Conservation (phyloP, 257 asterid species). For the Lantana camara region DNA sequence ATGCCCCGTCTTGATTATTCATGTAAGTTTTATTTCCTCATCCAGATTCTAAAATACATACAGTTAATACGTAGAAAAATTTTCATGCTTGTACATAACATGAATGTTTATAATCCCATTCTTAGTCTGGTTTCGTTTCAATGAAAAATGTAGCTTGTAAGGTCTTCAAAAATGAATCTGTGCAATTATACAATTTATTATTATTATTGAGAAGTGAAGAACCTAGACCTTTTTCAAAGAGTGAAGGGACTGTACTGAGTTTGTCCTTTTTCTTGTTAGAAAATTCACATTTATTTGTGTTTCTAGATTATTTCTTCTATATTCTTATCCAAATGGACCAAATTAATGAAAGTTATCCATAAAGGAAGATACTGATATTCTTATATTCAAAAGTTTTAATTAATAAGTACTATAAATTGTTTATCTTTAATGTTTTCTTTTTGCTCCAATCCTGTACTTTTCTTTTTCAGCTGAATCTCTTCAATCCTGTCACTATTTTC, state of each 20-base stretch:
- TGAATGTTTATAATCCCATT: no score
- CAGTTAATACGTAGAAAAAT: constrained; percentile 15
- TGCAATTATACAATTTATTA: no score
- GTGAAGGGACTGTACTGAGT: not conserved
- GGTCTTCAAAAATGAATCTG: no score
- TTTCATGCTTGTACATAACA: constrained; percentile 3
- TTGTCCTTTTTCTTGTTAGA: not conserved
- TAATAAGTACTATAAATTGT: not conserved
- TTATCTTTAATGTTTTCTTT: not conserved
- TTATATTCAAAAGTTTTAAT: not conserved
- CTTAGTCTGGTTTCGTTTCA: not conserved
- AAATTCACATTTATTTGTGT: not conserved
- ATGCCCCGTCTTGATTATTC: constrained; percentile 90
- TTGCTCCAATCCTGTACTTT: not conserved
- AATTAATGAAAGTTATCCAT: not conserved
- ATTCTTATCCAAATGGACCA: not conserved
- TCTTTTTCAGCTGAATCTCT: not conserved
- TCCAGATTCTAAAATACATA: constrained; percentile 10
- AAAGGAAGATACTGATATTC: not conserved
- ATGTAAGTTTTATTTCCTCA: constrained; percentile 55
- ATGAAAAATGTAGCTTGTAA: no score
- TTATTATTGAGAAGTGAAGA: not conserved
- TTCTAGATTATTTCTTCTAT: not conserved
- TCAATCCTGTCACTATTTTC: not conserved
- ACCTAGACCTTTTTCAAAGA: not conserved